These are phyloP conservation scores for Danielia reshetovae DNA, from an alignment of 805 yeast genomes.

Conservation along the genomic window DNA sequence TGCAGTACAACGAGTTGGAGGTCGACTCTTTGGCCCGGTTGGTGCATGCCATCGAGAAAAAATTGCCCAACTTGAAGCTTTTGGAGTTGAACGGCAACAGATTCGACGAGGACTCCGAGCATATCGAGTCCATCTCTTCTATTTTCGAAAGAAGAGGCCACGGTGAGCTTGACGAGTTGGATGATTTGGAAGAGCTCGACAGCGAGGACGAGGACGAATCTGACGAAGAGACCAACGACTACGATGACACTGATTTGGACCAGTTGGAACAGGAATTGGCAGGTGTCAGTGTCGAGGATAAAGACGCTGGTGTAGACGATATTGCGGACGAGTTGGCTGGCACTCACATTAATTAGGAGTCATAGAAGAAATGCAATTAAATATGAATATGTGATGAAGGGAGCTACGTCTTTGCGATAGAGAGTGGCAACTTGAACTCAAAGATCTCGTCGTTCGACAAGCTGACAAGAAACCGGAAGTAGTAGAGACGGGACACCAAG, in stretches of 20 bases:
- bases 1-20: conserved; percentile 88
- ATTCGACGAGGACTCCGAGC: conserved; percentile 82
- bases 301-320: conserved; percentile 48
- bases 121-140: conserved; percentile 55
- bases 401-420: conserved; percentile 27
- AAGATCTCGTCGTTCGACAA: conserved; percentile 20
- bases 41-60: conserved; percentile 46
- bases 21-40: conserved; percentile 59
- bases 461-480: conserved; percentile 20
- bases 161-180: conserved; percentile 89
- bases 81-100: conserved; percentile 93
- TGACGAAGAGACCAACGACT: conserved; percentile 46
- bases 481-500: conserved; percentile 31
- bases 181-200: conserved; percentile 84
- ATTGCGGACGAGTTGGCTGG: conserved; percentile 58
- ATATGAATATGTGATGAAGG: conserved; percentile 3
- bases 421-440: conserved; percentile 28
- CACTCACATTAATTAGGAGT: conserved; percentile 35
- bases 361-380: conserved; percentile 6
- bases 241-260: conserved; percentile 45
- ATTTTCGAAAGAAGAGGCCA: conserved; percentile 67
- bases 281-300: conserved; percentile 18
- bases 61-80: conserved; percentile 55
- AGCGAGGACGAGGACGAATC: conserved; percentile 63
- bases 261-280: conserved; percentile 53